phyloP scores from a whole-genome alignment of 495 filamentous ascomycete species.

The Cudoniella acicularis region DNA sequence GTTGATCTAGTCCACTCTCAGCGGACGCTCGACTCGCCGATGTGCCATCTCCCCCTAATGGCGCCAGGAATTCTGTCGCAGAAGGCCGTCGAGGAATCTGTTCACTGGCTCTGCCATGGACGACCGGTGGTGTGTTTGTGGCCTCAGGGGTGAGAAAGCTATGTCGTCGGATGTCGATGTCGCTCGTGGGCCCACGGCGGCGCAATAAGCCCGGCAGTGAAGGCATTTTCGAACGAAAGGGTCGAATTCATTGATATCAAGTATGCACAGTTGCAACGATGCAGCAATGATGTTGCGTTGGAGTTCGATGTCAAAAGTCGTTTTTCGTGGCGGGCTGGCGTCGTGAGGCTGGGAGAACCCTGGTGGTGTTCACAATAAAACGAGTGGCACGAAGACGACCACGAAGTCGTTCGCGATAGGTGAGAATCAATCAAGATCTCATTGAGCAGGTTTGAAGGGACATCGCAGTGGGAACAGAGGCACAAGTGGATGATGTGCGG shows the following conservation, averaged over 20 bases:
- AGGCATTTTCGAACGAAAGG: constrained; percentile 18
- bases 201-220: constrained; percentile 21
- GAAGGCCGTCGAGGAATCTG: constrained; percentile 35
- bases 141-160: constrained; percentile 18
- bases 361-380: background rate
- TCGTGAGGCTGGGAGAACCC: background rate
- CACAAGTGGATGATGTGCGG: background rate
- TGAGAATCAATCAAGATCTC: constrained; percentile 3
- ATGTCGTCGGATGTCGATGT: constrained; percentile 22
- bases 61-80: constrained; percentile 24
- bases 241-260: constrained; percentile 16
- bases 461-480: background rate
- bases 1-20: constrained; percentile 14
- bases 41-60: constrained; percentile 3
- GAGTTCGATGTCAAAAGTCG: background rate
- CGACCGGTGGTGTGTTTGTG: constrained; percentile 8
- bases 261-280: background rate
- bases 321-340: background rate
- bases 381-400: background rate
- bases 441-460: background rate
- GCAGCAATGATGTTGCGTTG: background rate
- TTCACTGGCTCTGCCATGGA: constrained; percentile 35
- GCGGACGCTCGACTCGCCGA: constrained; percentile 6
- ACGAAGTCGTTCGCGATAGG: background rate
- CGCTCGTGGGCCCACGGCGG: constrained; percentile 18